Base-by-base conservation (phyloP, 179 eudicot species). In the Sideroxylon spinosum region DNA sequence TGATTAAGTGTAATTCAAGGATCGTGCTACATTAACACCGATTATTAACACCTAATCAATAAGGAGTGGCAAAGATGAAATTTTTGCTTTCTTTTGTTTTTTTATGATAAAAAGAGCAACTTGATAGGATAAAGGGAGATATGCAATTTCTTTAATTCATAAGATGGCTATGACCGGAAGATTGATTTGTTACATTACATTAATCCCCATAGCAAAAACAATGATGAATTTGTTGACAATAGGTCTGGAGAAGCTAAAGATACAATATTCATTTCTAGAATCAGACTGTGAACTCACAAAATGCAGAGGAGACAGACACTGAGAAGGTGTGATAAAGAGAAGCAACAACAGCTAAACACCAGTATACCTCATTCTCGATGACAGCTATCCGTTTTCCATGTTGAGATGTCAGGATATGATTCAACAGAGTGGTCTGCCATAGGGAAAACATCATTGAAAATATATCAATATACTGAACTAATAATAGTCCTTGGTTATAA, bases 351-450 rank as follows among this genome's bases (percentile, higher is more conserved):
- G 73, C 13, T 19, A 44, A 50, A 29, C 29, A 32, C 20, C 22
- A 17, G 44, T 1, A 20, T 88, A 92, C 98, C 98, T 94, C 98
- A 79, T 94, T 94, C 84, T 94, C 98, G 71, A 94, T 89, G 48
- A 94, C 98, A 64, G 98, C 98, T 76, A 93, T 93, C 76, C 96
- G 89, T 85, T 94, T 94, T 70, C 97, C 94, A 77, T 93, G 97
- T 76, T 91, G 91, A 85, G 96, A 87, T 81, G 98, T 93, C 75
- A 94, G 85, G 70, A 94, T 91, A 88, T 90, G 96, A 86, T 93
- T 94, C 80, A 94, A 83, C 59, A 90, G 84, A 49, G 98, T 94
- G 28, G 98, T 94, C 98, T 94, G 96, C 83, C 78, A 84, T 23
- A 63, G 66, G 52, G 81, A 74, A 61, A 68, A 67, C 9, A 32